These are phyloP conservation scores for Aspergillus bridgeri DNA, from an alignment of 495 filamentous ascomycete genomes.

Conservation along the genomic window DNA sequence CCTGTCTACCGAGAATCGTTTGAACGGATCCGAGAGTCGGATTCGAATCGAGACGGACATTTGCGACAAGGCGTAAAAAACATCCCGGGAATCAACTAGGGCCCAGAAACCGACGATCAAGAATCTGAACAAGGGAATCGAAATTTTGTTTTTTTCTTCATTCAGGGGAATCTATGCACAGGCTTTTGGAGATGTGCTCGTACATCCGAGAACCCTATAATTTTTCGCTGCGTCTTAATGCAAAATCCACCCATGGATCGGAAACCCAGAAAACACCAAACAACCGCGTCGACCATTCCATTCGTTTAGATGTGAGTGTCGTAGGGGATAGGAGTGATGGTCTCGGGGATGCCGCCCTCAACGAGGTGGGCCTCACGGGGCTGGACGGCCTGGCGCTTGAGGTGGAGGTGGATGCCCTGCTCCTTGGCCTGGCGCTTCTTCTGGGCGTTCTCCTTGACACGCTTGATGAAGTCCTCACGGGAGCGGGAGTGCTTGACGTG, in stretches of 20 bases:
- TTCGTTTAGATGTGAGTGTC: constrained; percentile 92
- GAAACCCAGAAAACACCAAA: constrained; percentile 46
- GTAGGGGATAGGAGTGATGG: constrained; percentile 85
- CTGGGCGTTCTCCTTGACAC: constrained; percentile 92
- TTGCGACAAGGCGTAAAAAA: too few species aligned
- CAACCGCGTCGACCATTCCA: constrained; percentile 41
- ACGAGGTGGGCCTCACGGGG: constrained; percentile 80
- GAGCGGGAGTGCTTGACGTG: constrained; percentile 92
- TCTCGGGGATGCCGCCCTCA: constrained; percentile 82
- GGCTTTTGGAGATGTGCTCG: constrained; percentile 40
- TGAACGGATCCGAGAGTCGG: neutral
- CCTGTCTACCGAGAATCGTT: neutral
- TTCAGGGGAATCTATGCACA: constrained; percentile 54
- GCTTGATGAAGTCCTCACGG: constrained; percentile 89
- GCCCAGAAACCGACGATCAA: neutral
- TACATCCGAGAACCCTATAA: constrained; percentile 34
- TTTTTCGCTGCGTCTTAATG: constrained; percentile 44
- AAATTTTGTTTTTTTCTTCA: constrained; percentile 49
- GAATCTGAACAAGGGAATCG: constrained; percentile 29
- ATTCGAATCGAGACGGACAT: too few species aligned
- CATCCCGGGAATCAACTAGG: too few species aligned
- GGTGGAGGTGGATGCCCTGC: constrained; percentile 76
- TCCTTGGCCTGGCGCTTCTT: constrained; percentile 90
- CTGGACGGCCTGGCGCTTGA: constrained; percentile 83
- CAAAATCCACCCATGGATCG: constrained; percentile 38